Percentiles rank a stretch among this genome's conserved stretches.
These are phyloP conservation scores for Anethum foeniculum DNA, from an alignment of 140 eudicot species.

Conservation along the genomic window DNA sequence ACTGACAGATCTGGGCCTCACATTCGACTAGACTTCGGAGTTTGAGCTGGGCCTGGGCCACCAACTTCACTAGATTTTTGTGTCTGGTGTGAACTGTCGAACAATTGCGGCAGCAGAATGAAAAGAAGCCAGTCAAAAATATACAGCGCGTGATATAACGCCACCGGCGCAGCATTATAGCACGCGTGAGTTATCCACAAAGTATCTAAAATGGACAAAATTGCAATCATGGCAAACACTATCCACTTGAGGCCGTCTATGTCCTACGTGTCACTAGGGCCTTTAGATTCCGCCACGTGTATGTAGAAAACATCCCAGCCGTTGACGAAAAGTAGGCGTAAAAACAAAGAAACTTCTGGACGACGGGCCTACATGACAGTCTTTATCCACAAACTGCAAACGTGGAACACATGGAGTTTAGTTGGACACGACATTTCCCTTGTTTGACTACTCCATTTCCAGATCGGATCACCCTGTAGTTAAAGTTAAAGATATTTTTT, in stretches of 20 bases:
- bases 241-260: neutral
- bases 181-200: neutral
- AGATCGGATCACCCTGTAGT: neutral
- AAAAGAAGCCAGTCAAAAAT: neutral
- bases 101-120: neutral
- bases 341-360: neutral
- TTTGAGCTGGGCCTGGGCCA: neutral
- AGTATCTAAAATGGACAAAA: neutral
- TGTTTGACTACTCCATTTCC: neutral
- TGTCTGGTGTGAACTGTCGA: too few relatives aligned
- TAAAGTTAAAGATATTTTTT: too few relatives aligned
- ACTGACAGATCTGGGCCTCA: neutral
- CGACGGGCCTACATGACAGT: neutral
- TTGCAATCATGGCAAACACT: neutral
- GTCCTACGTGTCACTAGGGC: neutral
- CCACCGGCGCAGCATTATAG: neutral
- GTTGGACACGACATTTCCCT: neutral
- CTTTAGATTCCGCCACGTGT: neutral
- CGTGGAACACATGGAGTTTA: neutral
- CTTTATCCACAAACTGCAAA: neutral
- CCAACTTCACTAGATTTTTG: too few relatives aligned
- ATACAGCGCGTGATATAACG: neutral
- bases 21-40: neutral
- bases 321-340: neutral
- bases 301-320: neutral